These are phyloP conservation scores for Cercospora brassicicola DNA, from an alignment of 2,329 filamentous ascomycete species.

Conservation along the genomic window DNA sequence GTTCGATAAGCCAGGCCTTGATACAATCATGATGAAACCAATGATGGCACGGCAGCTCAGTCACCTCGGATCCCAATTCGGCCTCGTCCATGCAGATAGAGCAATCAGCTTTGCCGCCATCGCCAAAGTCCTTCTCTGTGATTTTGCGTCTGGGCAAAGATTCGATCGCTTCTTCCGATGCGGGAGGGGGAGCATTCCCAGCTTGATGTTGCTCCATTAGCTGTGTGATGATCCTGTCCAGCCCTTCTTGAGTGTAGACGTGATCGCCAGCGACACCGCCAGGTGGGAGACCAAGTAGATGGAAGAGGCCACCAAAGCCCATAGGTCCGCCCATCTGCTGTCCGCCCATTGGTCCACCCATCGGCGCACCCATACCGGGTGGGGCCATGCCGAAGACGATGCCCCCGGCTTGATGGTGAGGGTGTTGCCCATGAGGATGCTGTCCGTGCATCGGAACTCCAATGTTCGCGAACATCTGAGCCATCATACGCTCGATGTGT, in stretches of 20 bases:
- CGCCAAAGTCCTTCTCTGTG: constrained; percentile 68
- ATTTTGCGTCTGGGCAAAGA: constrained; percentile 67
- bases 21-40: constrained; percentile 91
- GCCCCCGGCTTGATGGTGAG: background rate
- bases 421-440: background rate
- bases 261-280: constrained; percentile 65
- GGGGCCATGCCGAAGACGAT: constrained; percentile 4
- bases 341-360: constrained; percentile 10
- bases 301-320: constrained; percentile 27
- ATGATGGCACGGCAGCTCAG: constrained; percentile 80
- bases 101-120: constrained; percentile 73
- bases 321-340: constrained; percentile 7
- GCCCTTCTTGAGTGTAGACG: constrained; percentile 84
- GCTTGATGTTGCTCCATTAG: constrained; percentile 81
- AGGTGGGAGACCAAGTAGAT: constrained; percentile 40
- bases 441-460: constrained; percentile 24
- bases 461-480: constrained; percentile 38
- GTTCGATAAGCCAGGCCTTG: constrained; percentile 78
- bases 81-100: constrained; percentile 93
- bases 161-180: constrained; percentile 71
- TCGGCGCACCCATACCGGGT: background rate
- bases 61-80: constrained; percentile 68
- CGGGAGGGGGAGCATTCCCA: constrained; percentile 78
- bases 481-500: constrained; percentile 35
- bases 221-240: constrained; percentile 83